Conservation (phyloP, 2,329 filamentous ascomycete genomes). For the Byssoonygena ceratinophila region DNA sequence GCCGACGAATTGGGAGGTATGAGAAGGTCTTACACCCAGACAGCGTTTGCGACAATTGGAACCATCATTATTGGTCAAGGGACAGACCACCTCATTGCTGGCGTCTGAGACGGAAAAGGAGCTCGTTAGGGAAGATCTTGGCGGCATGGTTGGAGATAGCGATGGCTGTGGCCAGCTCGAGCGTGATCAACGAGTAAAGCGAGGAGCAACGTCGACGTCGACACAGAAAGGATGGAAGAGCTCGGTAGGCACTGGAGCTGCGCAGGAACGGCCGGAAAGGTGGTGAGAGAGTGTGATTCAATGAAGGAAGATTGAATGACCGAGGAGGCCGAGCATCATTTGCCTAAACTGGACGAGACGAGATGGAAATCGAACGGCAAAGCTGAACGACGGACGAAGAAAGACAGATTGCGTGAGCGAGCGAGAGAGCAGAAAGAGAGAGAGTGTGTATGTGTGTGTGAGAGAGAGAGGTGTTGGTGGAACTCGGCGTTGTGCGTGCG, state of each 20-base stretch:
- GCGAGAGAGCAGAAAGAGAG: conserved; percentile 2
- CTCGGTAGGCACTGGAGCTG: background rate
- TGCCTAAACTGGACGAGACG: background rate
- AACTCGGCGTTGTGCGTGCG: background rate
- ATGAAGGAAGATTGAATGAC: background rate
- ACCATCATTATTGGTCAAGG: conserved; percentile 88
- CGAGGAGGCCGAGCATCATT: background rate
- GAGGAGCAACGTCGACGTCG: background rate
- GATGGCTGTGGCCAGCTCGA: background rate
- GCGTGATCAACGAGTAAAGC: background rate
- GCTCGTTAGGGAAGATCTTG: conserved; percentile 72
- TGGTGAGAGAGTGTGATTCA: background rate
- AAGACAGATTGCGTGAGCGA: background rate
- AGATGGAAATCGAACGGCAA: background rate
- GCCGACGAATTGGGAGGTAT: conserved; percentile 12
- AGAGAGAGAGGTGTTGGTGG: background rate
- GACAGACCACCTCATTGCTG: conserved; percentile 94
- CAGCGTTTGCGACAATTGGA: conserved; percentile 96
- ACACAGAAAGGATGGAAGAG: background rate
- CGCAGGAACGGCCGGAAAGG: background rate
- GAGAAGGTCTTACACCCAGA: conserved; percentile 69
- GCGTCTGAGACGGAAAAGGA: conserved; percentile 86
- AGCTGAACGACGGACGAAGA: conserved; percentile 10
- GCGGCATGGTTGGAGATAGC: conserved; percentile 56
- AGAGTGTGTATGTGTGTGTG: background rate